Evolutionary conservation across 257 asterid species (phyloP), one percentile per base, ranked within the genome.

Genomic region (Solanum megistacrolobum): DNA sequence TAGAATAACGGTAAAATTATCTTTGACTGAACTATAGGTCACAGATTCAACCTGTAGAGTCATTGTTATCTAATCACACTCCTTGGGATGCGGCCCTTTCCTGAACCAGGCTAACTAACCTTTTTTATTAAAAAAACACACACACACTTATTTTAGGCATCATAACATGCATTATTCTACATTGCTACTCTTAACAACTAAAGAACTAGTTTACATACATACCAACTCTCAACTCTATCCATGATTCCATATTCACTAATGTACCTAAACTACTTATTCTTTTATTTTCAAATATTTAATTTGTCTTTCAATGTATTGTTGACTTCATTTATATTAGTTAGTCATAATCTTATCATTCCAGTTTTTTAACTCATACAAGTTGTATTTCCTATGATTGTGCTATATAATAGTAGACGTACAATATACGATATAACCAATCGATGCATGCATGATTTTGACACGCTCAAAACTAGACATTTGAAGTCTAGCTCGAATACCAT

Each of bases 71-170:
- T 16, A 52, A 52, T 52, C 62, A 52, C 23, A 16, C 20, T 52
- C 3, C 3, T 52, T 16, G 60, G 1, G 0, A 0, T 16, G 60
- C 3, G 3, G 3, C 23, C 60, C 21, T 1, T 5, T 3, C 23
- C 60, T 1, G 5, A 1, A 58, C 68, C 1, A 2, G 0, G 5
- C 68, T 20, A 58, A 58, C 5, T 21, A 9, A 23, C 3, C 4
- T 9, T 21, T 60, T 60, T 55, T 20, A 16, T 46, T 12, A 18
- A 18, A 18, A 46, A 46, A 14, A 48, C 1, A 29, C 1, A 41
- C 1, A 41, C 20, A 52, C 21, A 20, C 65, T 18, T 9, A 60
- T 60, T 60, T 60, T 21, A 60, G 68, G 68, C 69, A 60, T 9
- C 2, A 60, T 60, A 60, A 9, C 27, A 23, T 60, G 69, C 72